Base-by-base conservation (phyloP, 306 rosid genomes). In the Trifolium dubium region DNA sequence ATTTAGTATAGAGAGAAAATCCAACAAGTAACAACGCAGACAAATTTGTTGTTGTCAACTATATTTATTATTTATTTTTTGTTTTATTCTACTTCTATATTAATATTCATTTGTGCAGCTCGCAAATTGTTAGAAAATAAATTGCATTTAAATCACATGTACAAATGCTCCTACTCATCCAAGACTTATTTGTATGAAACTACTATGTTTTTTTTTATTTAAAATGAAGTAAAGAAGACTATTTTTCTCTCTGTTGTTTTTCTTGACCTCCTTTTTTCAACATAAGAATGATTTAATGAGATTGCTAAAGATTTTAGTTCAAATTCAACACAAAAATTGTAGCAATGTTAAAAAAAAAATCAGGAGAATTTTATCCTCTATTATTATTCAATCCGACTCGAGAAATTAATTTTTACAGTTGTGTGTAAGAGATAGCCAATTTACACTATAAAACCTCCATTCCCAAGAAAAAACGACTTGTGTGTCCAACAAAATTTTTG, bases 101-200 rank as follows among this genome's bases (percentile, higher is more conserved):
- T 34, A 10, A 13, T 77, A 49, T 11, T 58, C 7, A 37, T 43
- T 67, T 40, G 30, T 73, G 65, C 73, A 66, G 5, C 66, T 15
- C 18, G 71, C 64, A 62, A 49, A 18, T 60, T 59, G 5, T 35
- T 35, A n/a, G 32, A 49, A 77, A 60, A 70, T 31, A 49, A 39
- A 70, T 39, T 77, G 77, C 66, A 77, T 15, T 58, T 31, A 51
- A 77, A 77, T 69, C 72, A 78, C 73, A 31, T 70, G 76, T 31
- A 5, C 15, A 77, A 77, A 58, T 50, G 65, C 58, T 10, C 5
- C 53, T 18, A 39, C 49, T 46, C 39, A 8, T 56, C 15, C 15
- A n/a, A n/a, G 30, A 68, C 31, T 59, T 44, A 43, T 41, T 30
- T 30, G 13, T 44, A 44, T 46, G 19, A 9, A 23, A 18, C 5